phyloP scores from a whole-genome alignment of 1,284 basidiomycete species.

The Coniferiporia weirii region DNA sequence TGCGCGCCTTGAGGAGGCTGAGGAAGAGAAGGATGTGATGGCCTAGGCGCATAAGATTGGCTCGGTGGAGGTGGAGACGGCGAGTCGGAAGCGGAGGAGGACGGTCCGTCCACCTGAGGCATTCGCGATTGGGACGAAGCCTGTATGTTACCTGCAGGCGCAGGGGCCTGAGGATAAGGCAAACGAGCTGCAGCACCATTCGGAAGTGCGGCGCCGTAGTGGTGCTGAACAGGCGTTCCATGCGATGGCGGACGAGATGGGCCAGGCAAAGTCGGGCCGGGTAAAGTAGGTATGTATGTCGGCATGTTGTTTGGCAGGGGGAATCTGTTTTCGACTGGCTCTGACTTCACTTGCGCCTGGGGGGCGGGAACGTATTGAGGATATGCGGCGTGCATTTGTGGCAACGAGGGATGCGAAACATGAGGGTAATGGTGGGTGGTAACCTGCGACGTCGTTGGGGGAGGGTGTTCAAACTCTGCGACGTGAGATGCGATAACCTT shows the following conservation, averaged over 20 bases:
- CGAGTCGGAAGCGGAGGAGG: constrained; percentile 53
- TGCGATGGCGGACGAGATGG: constrained; percentile 7
- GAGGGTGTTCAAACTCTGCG: constrained; percentile 78
- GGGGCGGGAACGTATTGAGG: constrained; percentile 36
- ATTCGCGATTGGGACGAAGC: constrained; percentile 39
- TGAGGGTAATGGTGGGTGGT: constrained; percentile 36
- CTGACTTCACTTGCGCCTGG: constrained; percentile 54
- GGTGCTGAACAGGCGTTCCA: constrained; percentile 1
- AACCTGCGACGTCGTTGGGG: constrained; percentile 32
- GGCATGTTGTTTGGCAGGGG: constrained; percentile 43
- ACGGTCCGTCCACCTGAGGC: constrained; percentile 61
- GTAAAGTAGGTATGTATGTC: constrained; percentile 55
- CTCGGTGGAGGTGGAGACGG: constrained; percentile 51
- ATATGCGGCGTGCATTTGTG: constrained; percentile 34
- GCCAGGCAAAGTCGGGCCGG: constrained; percentile 40
- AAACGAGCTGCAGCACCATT: constrained; percentile 22
- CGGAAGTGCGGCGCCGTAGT: constrained; percentile 1
- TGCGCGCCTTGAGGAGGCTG: constrained; percentile 40
- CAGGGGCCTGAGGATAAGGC: constrained; percentile 23
- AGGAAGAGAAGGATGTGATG: constrained; percentile 54
- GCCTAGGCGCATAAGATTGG: constrained; percentile 55
- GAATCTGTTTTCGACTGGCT: constrained; percentile 61
- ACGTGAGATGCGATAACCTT: constrained; percentile 91
- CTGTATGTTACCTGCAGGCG: constrained; percentile 4
- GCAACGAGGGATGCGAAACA: constrained; percentile 41